Evolutionary conservation across 2,329 filamentous ascomycete species (phyloP).

Genomic region (Rachicladosporium sp.): DNA sequence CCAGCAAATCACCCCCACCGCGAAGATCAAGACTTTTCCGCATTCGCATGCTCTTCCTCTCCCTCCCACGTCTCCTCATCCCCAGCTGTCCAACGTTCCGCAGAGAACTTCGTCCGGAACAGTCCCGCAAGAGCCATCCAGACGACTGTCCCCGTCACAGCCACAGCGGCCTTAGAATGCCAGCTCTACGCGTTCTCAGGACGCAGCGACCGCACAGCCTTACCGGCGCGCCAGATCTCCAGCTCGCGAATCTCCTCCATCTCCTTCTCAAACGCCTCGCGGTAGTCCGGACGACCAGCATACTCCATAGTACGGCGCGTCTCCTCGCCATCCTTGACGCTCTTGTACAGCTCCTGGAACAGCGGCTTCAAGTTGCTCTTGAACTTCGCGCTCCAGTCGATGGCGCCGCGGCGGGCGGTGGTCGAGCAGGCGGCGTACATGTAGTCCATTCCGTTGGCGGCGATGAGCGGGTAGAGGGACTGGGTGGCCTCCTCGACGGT

Average conservation of each 20-base stretch:
- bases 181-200: slow-evolving; percentile 24
- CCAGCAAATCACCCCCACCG: no score
- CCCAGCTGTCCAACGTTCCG: no score
- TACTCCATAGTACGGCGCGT: slow-evolving; percentile 94
- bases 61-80: no score
- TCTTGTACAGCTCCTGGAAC: slow-evolving; percentile 94
- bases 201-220: slow-evolving; percentile 61
- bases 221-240: slow-evolving; percentile 98
- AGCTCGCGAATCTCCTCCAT: slow-evolving; percentile 95
- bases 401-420: slow-evolving; percentile 92
- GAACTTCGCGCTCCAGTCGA: slow-evolving; percentile 96
- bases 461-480: slow-evolving; percentile 94
- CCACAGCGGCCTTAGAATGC: neutral
- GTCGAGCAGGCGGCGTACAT: slow-evolving; percentile 99
- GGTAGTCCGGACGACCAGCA: slow-evolving; percentile 92
- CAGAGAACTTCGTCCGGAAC: neutral
- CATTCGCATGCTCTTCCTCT: no score
- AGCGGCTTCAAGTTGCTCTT: slow-evolving; percentile 97
- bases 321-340: slow-evolving; percentile 82
- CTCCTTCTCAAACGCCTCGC: slow-evolving; percentile 94
- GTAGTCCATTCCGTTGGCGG: slow-evolving; percentile 98
- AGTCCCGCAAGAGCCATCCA: neutral
- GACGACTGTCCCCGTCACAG: neutral
- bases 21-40: no score
- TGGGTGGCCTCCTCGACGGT: slow-evolving; percentile 99